Evolutionary conservation across 148 eudicot genomes (phyloP).

Genomic region (Camellia sinensis): DNA sequence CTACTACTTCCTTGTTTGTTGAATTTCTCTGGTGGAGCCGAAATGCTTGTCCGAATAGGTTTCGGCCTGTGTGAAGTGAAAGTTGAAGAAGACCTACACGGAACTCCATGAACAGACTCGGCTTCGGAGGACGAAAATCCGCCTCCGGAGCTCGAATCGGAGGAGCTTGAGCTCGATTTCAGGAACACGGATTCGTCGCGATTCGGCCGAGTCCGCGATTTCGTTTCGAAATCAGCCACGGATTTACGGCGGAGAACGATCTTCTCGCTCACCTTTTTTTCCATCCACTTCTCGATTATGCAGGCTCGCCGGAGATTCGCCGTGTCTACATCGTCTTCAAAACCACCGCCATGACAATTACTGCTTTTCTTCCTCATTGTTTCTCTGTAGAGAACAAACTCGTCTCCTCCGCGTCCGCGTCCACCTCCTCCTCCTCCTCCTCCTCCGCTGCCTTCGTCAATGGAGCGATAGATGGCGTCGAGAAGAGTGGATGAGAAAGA

Average conservation of each 20-base stretch:
- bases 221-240: slow-evolving; percentile 17
- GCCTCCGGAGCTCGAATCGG: slow-evolving; percentile 49
- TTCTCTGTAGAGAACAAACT: slow-evolving; percentile 23
- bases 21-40: slow-evolving; percentile 19
- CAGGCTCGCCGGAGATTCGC: slow-evolving; percentile 25
- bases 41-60: slow-evolving; percentile 39
- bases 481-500: slow-evolving; percentile 83
- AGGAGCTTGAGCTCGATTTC: slow-evolving; percentile 50
- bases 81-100: neutral
- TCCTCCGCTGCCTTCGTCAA: slow-evolving; percentile 40
- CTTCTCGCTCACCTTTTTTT: slow-evolving; percentile 32
- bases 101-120: slow-evolving; percentile 16
- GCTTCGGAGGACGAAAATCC: slow-evolving; percentile 43
- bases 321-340: slow-evolving; percentile 18
- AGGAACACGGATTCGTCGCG: slow-evolving; percentile 2
- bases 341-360: neutral
- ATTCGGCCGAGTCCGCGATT: neutral
- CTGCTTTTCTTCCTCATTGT: slow-evolving; percentile 33
- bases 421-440: slow-evolving; percentile 18
- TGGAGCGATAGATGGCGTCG: slow-evolving; percentile 81
- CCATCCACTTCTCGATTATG: slow-evolving; percentile 58
- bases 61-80: slow-evolving; percentile 23
- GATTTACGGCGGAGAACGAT: slow-evolving; percentile 30
- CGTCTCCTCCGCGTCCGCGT: slow-evolving; percentile 15
- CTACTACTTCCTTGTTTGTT: neutral